Base-by-base conservation (phyloP, 345 rosid species). In the Combretum micranthum region DNA sequence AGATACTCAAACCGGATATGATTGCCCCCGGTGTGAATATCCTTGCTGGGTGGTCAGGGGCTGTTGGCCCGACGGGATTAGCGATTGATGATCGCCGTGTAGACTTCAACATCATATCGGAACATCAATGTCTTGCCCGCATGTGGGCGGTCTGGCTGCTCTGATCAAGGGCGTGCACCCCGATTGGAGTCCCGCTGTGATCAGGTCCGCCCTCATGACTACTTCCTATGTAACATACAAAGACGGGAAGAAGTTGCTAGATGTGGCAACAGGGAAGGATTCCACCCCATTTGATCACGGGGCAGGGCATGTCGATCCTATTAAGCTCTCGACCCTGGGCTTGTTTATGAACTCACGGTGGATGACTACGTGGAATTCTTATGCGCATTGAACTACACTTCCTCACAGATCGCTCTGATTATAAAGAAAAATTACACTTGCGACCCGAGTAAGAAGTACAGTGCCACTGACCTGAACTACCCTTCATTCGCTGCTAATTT, bases 121-220 rank as follows among this genome's bases (percentile, higher is more conserved):
- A 14, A 90, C 96, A 9, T 87, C 95, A 1, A 87, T 90, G 97
- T 88, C 98, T 2, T 91, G 98, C 72, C 98, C 98, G 0, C 98
- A 91, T 64, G 88, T 88, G 0, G 84, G 96, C 51, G 96, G 98
- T 44, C 73, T 88, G 13, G 98, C 92, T 0, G 98, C 84, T 2
- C 68, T 88, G 68, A 74, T 91, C 44, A 91, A 91, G 61, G 68
- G 72, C 3, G 83, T 68, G 47, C 96, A 81, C 42, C 85, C 90
- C 0, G 88, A 86, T 0, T 90, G 97, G 97, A 87, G 89, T 50
- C 94, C 97, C 0, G 91, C 97, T 19, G 96, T 89, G 3, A 74
- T 91, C 18, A 54, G 80, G 64, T 91, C 96, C 1, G 95, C 98
- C 13, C 83, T 91, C 14, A 88, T 91, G 98, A 91, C 98, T 59